These are phyloP conservation scores for Cyberlindnera suaveolens DNA, from an alignment of 805 yeast species.

Conservation along the genomic window DNA sequence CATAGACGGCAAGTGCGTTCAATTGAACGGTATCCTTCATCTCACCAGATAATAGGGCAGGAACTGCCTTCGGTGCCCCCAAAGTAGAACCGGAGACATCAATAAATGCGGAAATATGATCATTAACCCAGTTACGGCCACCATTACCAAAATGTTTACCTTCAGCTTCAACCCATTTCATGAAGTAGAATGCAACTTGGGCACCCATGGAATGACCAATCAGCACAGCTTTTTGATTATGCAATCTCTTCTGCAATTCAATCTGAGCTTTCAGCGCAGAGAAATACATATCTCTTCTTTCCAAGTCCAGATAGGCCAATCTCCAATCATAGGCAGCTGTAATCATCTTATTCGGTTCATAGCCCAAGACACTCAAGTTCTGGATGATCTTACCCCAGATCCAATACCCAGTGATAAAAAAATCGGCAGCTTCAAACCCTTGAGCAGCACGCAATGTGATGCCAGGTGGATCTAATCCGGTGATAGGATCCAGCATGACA, in stretches of 20 bases:
- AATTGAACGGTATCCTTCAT: conserved; percentile 96
- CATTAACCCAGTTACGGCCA: conserved; percentile 85
- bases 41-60: conserved; percentile 92
- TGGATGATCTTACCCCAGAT: conserved; percentile 96
- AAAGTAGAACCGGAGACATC: conserved; percentile 86
- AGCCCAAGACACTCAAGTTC: conserved; percentile 89
- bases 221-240: conserved; percentile 65
- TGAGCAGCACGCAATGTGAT: conserved; percentile 83
- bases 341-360: conserved; percentile 84
- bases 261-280: conserved; percentile 66
- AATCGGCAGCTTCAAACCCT: conserved; percentile 96
- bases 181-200: conserved; percentile 78
- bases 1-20: conserved; percentile 88
- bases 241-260: conserved; percentile 48
- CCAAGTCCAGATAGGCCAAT: conserved; percentile 81
- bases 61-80: conserved; percentile 92
- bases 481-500: conserved; percentile 79
- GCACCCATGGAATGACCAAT: conserved; percentile 97
- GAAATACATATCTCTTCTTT: conserved; percentile 81
- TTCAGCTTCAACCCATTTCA: conserved; percentile 94
- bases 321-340: conserved; percentile 98
- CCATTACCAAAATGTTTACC: conserved; percentile 84
- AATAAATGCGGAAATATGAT: conserved; percentile 70
- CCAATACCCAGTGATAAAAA: conserved; percentile 97
- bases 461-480: conserved; percentile 89